Evolutionary conservation across 345 rosid genomes (phyloP).

Genomic region (Linum trigynum): DNA sequence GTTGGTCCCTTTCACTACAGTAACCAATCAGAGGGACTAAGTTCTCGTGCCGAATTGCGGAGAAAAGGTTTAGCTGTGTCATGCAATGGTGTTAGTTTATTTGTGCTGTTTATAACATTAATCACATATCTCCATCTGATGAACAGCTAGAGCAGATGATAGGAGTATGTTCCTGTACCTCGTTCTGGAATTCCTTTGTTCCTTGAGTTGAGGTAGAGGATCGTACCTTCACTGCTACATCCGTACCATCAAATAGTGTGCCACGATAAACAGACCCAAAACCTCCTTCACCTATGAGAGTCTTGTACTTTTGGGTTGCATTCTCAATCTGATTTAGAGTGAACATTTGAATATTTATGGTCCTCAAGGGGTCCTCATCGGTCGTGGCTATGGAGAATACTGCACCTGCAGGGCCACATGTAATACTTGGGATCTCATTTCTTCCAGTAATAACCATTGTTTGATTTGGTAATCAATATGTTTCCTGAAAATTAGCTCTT

Average conservation of each 20-base stretch:
- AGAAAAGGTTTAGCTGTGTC: slow-evolving; percentile 54
- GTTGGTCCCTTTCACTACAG: slow-evolving; percentile 59
- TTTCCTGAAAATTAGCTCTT: not conserved
- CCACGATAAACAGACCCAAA: slow-evolving; percentile 27
- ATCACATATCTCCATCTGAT: not conserved
- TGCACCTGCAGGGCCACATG: slow-evolving; percentile 30
- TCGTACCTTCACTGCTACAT: slow-evolving; percentile 31
- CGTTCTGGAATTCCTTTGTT: slow-evolving; percentile 25
- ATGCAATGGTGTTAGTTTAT: slow-evolving; percentile 5
- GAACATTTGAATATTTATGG: slow-evolving; percentile 35
- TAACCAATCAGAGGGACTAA: slow-evolving; percentile 64
- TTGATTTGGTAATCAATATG: not conserved
- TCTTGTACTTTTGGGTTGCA: slow-evolving; percentile 36
- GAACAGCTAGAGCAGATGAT: not conserved
- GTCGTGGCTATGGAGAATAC: slow-evolving; percentile 36
- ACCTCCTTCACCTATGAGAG: slow-evolving; percentile 25
- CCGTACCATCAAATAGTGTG: slow-evolving; percentile 20
- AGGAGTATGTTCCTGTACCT: slow-evolving; percentile 13
- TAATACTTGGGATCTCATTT: not conserved
- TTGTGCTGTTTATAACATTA: not conserved
- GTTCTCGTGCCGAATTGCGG: slow-evolving; percentile 52
- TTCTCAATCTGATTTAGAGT: slow-evolving; percentile 36
- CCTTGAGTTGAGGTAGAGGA: slow-evolving; percentile 28
- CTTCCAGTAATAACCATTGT: not conserved
- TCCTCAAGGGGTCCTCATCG: slow-evolving; percentile 28